Evolutionary conservation across 495 filamentous ascomycete species (phyloP).

Genomic region (Chaetomidium leptoderma): DNA sequence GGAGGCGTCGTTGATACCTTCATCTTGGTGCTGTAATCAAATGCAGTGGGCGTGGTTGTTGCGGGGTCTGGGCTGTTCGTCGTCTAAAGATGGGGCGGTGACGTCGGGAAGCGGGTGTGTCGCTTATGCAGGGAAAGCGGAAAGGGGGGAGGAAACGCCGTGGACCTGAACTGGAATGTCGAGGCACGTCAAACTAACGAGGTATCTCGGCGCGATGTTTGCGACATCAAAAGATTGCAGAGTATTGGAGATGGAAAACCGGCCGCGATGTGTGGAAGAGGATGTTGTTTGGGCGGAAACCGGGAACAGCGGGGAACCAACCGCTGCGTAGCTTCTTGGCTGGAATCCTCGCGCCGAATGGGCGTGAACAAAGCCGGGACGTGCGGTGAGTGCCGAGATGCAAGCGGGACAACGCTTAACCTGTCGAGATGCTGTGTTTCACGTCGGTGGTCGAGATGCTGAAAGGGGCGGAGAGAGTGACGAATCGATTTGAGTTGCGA

Average conservation of each 20-base stretch:
- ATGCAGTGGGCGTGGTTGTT: not conserved
- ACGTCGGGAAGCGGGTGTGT: constrained; percentile 6
- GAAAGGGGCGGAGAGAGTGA: not conserved
- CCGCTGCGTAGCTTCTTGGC: constrained; percentile 6
- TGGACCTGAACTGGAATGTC: not conserved
- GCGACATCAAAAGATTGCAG: not conserved
- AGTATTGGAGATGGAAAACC: not conserved
- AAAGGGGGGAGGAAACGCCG: not conserved
- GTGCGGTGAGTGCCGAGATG: constrained; percentile 4
- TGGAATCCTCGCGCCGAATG: not conserved
- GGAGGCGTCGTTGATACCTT: constrained; percentile 26
- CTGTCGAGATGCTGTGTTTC: not conserved
- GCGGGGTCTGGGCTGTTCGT: not conserved
- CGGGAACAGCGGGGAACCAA: constrained; percentile 16
- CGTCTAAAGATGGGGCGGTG: not conserved
- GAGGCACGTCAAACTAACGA: not conserved
- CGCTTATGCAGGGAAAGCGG: not conserved
- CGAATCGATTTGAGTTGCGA: constrained; percentile 3
- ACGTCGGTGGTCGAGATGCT: not conserved
- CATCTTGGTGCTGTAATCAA: constrained; percentile 30
- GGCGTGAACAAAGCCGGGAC: constrained; percentile 7
- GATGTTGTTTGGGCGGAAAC: not conserved
- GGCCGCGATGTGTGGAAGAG: not conserved
- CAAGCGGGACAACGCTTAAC: not conserved
- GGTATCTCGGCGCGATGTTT: not conserved